Evolutionary conservation across 371 early-diverging fungal genomes (phyloP), one percentile per base, ranked within the genome.

Genomic region (Saksenaea vasiformis): DNA sequence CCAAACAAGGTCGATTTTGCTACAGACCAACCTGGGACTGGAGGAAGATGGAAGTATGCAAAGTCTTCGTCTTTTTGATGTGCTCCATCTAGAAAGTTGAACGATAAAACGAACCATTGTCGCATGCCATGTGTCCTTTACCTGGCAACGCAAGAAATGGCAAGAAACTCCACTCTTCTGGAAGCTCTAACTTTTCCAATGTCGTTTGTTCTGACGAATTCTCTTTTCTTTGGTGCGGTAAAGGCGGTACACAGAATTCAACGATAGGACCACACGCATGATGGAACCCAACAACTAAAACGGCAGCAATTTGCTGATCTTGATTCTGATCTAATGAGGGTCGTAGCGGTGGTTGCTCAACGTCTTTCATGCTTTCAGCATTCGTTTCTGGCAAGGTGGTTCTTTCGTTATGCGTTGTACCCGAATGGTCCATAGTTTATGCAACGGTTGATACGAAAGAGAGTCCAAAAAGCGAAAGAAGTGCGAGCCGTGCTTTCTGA

Each of bases 61-160:
- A 92, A 91, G 64, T 92, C 94, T 64, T 92, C 91, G 54, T 90
- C 91, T 66, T 84, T 83, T 74, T 91, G 90, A 72, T 93, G 94
- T 4, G 91, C 92, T 11, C 94, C 94, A 61, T 93, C 94, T 87
- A 68, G n/a, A n/a, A 31, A 5, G 38, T 39, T 15, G 2, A 34
- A 14, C 28, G 11, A 56, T 60, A 56, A 27, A n/a, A 41, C 39
- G 5, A 24, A 26, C 11, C 27, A 3, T 38, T 41, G 5, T 36
- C 17, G 11, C 51, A 38, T 22, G 13, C 8, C 13, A 24, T 54
- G 43, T 19, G 53, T 24, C n/a, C 17, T 61, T 34, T 83, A 91
- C 93, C 86, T 65, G 88, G 88, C 27, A 88, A 71, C 2, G 88
- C 88, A 60, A 86, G 80, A 69, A 88, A 88, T 0, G 88, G 88